These are phyloP conservation scores for Nyctanthes arbortristis DNA, from an alignment of 257 asterid species.

Conservation along the genomic window DNA sequence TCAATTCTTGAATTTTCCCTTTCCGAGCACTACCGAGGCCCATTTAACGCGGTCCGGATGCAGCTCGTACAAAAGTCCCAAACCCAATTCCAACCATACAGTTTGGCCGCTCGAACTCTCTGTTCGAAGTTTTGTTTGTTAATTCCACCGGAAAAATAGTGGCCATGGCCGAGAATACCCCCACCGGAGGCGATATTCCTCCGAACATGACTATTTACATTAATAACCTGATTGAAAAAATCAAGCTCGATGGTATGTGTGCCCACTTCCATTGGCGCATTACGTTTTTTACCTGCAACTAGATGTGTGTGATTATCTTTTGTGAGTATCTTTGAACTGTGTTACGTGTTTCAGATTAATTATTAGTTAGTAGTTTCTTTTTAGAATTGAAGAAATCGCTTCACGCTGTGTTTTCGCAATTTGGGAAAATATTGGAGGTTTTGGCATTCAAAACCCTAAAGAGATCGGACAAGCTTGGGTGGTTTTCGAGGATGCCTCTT, in stretches of 20 bases:
- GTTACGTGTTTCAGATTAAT: background rate
- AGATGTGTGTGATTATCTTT: background rate
- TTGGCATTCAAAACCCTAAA: constrained; percentile 99
- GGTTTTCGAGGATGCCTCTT: constrained; percentile 81
- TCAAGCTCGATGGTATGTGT: constrained; percentile 84
- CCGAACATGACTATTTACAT: constrained; percentile 89
- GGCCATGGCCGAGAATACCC: constrained; percentile 75
- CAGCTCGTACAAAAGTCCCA: background rate
- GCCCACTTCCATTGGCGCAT: background rate
- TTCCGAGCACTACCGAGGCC: background rate
- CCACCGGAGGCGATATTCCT: constrained; percentile 50
- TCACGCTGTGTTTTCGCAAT: constrained; percentile 93
- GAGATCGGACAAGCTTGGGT: constrained; percentile 99
- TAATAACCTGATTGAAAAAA: constrained; percentile 91
- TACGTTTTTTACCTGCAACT: background rate
- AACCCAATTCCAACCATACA: background rate
- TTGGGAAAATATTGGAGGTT: constrained; percentile 91
- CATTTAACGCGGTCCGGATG: background rate
- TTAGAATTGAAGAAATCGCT: constrained; percentile 92
- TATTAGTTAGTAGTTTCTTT: too few species aligned
- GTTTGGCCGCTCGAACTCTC: background rate
- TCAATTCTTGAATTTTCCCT: background rate
- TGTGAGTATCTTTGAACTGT: background rate
- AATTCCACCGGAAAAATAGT: constrained; percentile 12
- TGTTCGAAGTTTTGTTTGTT: background rate